phyloP scores from a whole-genome alignment of 1,284 basidiomycete species.

The Boletus semigastroideus region DNA sequence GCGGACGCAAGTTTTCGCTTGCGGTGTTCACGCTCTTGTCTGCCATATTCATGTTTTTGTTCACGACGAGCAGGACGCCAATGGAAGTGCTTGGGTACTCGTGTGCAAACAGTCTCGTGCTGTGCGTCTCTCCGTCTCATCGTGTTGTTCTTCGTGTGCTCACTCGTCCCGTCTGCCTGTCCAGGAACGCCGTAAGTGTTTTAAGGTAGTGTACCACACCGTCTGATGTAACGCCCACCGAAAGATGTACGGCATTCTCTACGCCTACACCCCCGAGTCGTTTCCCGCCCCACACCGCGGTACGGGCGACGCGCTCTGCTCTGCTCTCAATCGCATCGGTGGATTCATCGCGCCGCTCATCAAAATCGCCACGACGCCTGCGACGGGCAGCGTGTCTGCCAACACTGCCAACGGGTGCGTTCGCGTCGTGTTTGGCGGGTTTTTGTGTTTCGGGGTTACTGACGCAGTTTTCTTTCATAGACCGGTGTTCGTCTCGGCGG shows the following conservation, averaged over 20 bases:
- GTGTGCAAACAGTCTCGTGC: slow-evolving; percentile 50
- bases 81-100: slow-evolving; percentile 52
- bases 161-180: background rate
- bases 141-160: slow-evolving; percentile 16
- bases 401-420: slow-evolving; percentile 40
- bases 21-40: slow-evolving; percentile 50
- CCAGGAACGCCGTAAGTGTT: slow-evolving; percentile 34
- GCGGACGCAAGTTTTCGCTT: slow-evolving; percentile 54
- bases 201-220: background rate
- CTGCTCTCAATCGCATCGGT: slow-evolving; percentile 52
- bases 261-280: slow-evolving; percentile 62
- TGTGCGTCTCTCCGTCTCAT: slow-evolving; percentile 25
- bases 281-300: slow-evolving; percentile 66
- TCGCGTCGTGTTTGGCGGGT: background rate
- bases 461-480: slow-evolving; percentile 25
- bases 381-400: slow-evolving; percentile 32
- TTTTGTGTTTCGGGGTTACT: background rate
- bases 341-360: slow-evolving; percentile 58
- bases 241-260: slow-evolving; percentile 62
- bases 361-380: slow-evolving; percentile 45
- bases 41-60: slow-evolving; percentile 59
- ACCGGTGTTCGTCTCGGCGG: slow-evolving; percentile 58
- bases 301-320: slow-evolving; percentile 60
- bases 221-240: background rate
- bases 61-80: slow-evolving; percentile 54